Conservation (phyloP, 441 rosid species). For the Capsella rubella region DNA sequence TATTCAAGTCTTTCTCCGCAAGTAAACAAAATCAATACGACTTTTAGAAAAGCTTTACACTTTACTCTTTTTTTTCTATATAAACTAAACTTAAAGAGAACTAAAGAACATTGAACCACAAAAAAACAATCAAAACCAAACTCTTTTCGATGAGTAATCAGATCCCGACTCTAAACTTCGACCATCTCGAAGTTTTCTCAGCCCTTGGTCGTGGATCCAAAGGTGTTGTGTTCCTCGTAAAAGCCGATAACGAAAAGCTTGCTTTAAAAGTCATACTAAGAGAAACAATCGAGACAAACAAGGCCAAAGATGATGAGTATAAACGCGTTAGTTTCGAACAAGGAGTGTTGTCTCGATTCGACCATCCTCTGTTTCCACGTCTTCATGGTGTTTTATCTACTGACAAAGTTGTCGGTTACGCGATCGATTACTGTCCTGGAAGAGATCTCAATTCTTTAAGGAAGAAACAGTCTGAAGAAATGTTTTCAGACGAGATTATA, state of each 20-base stretch:
- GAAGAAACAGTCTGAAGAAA: conserved; percentile 69
- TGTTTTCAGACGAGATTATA: conserved; percentile 70
- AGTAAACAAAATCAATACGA: conserved; percentile 14
- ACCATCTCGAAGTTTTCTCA: conserved; percentile 48
- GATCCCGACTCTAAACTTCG: conserved; percentile 48
- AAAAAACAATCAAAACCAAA: neutral
- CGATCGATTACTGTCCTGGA: conserved; percentile 90
- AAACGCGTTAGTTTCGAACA: conserved; percentile 65
- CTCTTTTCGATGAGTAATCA: neutral
- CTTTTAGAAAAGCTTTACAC: neutral
- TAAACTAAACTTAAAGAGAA: neutral
- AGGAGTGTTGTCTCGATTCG: conserved; percentile 53
- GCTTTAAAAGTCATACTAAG: conserved; percentile 73
- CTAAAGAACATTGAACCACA: neutral
- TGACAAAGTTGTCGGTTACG: conserved; percentile 67
- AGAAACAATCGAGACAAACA: conserved; percentile 56
- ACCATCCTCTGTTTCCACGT: conserved; percentile 74
- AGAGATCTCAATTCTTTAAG: conserved; percentile 62
- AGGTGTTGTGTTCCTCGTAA: conserved; percentile 75
- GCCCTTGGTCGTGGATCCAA: conserved; percentile 84
- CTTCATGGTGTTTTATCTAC: conserved; percentile 70
- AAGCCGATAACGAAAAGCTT: conserved; percentile 48
- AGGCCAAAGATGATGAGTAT: conserved; percentile 22
- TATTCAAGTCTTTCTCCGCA: conserved; percentile 10
- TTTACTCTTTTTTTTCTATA: neutral